Percentiles rank a stretch among this genome's conserved stretches.
phyloP scores from a whole-genome alignment of 352 stramenopile species.

The Globisporangium barbulae region DNA sequence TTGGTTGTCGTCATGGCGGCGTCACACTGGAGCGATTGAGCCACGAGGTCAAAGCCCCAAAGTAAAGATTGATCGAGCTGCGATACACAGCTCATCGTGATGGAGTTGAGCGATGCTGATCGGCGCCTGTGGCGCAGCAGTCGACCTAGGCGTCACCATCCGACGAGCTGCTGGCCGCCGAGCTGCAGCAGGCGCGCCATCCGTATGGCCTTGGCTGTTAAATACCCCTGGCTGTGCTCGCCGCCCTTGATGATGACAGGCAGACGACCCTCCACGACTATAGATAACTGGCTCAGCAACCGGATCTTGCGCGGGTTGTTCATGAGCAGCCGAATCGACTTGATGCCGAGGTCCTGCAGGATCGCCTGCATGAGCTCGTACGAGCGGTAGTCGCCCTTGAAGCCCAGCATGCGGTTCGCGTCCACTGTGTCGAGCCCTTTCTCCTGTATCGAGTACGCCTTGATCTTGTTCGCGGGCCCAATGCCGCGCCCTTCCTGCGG shows the following conservation, averaged over 20 bases:
- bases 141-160: too few species aligned
- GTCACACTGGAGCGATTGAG: too few species aligned
- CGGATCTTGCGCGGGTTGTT: slow-evolving; percentile 99
- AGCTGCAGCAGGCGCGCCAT: slow-evolving; percentile 84
- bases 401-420: slow-evolving; percentile 97
- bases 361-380: slow-evolving; percentile 96
- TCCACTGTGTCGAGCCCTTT: slow-evolving; percentile 97
- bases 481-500: slow-evolving; percentile 99
- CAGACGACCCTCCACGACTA: slow-evolving; percentile 89
- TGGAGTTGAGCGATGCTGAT: too few species aligned
- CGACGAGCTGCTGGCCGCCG: too few species aligned
- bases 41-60: too few species aligned
- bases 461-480: slow-evolving; percentile 98
- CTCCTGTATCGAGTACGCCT: slow-evolving; percentile 98
- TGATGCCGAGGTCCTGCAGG: slow-evolving; percentile 93
- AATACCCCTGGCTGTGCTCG: slow-evolving; percentile 92
- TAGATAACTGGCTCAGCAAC: slow-evolving; percentile 85
- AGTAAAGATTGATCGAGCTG: too few species aligned
- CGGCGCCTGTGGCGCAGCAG: too few species aligned
- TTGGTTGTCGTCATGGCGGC: too few species aligned
- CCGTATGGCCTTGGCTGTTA: slow-evolving; percentile 80
- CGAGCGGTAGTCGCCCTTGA: slow-evolving; percentile 96
- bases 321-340: slow-evolving; percentile 94
- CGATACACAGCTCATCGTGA: too few species aligned
- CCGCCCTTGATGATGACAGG: slow-evolving; percentile 92